phyloP scores from a whole-genome alignment of 2,329 filamentous ascomycete species.

The Colletotrichum sp. region DNA sequence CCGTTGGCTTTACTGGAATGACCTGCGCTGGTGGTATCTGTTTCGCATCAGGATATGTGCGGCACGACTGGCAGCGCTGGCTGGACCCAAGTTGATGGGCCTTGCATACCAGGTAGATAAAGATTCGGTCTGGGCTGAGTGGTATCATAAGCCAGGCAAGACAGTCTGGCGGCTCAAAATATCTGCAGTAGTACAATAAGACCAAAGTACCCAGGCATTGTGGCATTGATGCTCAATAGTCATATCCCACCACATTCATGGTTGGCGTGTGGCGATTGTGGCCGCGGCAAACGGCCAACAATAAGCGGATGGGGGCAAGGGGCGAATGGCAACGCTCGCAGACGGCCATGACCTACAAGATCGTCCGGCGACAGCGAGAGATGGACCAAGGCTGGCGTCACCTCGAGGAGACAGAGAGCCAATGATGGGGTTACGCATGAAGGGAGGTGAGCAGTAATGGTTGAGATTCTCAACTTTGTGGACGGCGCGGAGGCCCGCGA shows the following conservation, averaged over 20 bases:
- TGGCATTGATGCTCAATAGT: not conserved
- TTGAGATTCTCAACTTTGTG: not conserved
- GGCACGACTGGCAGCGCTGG: not conserved
- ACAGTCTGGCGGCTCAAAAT: not conserved
- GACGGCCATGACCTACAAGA: not conserved
- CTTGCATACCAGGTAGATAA: not conserved
- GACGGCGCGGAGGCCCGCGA: slow-evolving; percentile 9
- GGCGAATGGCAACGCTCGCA: not conserved
- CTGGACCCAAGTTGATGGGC: not conserved
- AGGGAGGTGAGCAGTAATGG: not conserved
- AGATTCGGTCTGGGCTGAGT: not conserved
- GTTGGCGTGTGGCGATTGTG: not conserved
- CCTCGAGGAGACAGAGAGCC: not conserved
- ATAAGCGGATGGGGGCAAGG: not conserved
- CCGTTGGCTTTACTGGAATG: not conserved
- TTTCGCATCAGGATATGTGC: not conserved
- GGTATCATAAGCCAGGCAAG: not conserved
- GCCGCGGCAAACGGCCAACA: not conserved
- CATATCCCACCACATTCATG: not conserved
- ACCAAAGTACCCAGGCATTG: not conserved
- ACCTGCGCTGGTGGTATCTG: not conserved
- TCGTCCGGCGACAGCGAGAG: not conserved
- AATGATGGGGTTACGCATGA: not conserved
- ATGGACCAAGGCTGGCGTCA: not conserved
- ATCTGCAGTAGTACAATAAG: not conserved